Evolutionary conservation across 1,284 basidiomycete species (phyloP).

Genomic region (Golubevia sp.): DNA sequence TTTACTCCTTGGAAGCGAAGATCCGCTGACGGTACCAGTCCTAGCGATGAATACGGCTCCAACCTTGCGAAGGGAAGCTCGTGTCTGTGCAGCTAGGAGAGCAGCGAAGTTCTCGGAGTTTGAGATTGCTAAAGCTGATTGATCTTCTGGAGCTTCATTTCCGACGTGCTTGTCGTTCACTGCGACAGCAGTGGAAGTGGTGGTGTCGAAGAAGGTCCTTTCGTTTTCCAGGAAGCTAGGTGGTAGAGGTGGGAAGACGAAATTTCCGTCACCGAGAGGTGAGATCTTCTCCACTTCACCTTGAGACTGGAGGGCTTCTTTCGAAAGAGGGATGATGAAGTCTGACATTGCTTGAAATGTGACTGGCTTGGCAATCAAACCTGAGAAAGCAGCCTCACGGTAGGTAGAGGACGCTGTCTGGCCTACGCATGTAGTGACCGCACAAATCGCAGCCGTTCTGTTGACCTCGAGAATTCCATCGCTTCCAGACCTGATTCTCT

Average conservation of each 20-base stretch:
- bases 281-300: conserved; percentile 7
- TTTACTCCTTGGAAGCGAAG: neutral
- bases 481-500: conserved; percentile 30
- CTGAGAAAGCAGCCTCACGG: conserved; percentile 32
- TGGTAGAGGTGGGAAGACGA: neutral
- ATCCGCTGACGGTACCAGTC: conserved; percentile 14
- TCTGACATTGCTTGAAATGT: conserved; percentile 26
- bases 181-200: neutral
- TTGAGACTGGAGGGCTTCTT: conserved; percentile 9
- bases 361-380: conserved; percentile 45
- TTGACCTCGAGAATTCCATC: conserved; percentile 39
- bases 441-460: conserved; percentile 25
- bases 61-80: conserved; percentile 29
- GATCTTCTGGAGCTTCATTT: conserved; percentile 7
- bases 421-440: conserved; percentile 40
- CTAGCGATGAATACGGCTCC: conserved; percentile 23
- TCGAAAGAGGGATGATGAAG: conserved; percentile 28
- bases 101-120: conserved; percentile 14
- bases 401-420: conserved; percentile 28
- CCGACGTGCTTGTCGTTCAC: conserved; percentile 7
- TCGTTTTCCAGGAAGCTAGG: neutral
- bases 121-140: conserved; percentile 5
- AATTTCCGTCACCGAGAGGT: neutral
- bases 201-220: neutral
- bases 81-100: conserved; percentile 12